Evolutionary conservation across 108 stramenopile species (phyloP), one percentile per base, ranked within the genome.

Genomic region (Asterionellopsis glacialis): DNA sequence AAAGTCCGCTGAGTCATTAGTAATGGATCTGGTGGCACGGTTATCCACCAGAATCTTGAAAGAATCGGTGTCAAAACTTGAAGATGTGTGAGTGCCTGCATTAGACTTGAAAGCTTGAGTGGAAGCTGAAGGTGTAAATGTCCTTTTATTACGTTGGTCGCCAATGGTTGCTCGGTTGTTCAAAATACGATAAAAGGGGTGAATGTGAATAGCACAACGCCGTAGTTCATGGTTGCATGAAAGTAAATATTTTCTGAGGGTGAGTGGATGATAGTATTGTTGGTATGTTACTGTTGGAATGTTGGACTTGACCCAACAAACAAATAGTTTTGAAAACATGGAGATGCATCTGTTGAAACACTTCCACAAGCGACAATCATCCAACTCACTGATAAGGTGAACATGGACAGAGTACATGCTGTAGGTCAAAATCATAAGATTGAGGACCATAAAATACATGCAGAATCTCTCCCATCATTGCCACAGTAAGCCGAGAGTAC

Each of bases 31-130:
- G 9, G 56, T 39, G 13, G 56, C 38, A 22, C 41, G 16, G 41
- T 57, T 57, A 22, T 57, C 56, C 13, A 57, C 40, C 12, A 27
- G 10, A 4, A 57, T 57, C 3, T 1, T 15, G 3, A 25, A 25
- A 15, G 56, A 57, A 41, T 57, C 56, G 4, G 56, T 25, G 26
- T 57, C 56, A 22, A 57, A 57, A n/a, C 40, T 3, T 1, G 18
- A 5, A 2, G 21, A 11, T 22, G n/a, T 41, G 5, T 3, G 1
- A 6, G 4, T 42, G 23, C 16, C 38, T 57, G 45, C 5, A 9
- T 1, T 41, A 26, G 56, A 3, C 7, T 26, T 45, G 6, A 41
- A 41, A 14, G 56, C 56, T 2, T 39, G 12, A 38, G 4, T 9
- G 33, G 15, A 2, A 3, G 6, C 3, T 7, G 1, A 4, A 9